These are phyloP conservation scores for Cladophialophora chaetospira DNA, from an alignment of 2,329 filamentous ascomycete genomes.

Conservation along the genomic window DNA sequence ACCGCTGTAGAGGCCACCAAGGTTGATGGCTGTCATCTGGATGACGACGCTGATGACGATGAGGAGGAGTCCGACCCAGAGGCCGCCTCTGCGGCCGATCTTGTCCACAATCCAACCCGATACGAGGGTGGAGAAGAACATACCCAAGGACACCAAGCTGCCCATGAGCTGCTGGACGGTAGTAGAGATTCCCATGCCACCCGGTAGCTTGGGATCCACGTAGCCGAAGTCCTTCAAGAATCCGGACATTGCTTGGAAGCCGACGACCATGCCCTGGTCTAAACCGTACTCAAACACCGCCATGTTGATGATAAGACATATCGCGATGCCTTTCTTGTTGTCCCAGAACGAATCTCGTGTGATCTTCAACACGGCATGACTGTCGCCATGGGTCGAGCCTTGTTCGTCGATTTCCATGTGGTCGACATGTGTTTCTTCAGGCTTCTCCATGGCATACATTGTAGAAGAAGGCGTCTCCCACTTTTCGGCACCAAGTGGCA, in stretches of 20 bases:
- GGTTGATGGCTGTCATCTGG: conserved; percentile 58
- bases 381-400: not conserved
- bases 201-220: conserved; percentile 22
- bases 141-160: not conserved
- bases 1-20: conserved; percentile 57
- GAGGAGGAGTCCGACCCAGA: conserved; percentile 51
- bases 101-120: not conserved
- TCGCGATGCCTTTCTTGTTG: conserved; percentile 40
- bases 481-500: no score
- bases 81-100: conserved; percentile 47
- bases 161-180: not conserved
- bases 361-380: not conserved
- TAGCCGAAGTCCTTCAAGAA: conserved; percentile 51
- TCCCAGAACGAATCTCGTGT: not conserved
- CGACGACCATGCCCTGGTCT: conserved; percentile 35
- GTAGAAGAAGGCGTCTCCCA: no score
- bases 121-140: not conserved
- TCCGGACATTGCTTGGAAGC: conserved; percentile 34
- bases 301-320: conserved; percentile 50
- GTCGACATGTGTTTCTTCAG: not conserved
- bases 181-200: conserved; percentile 20
- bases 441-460: not conserved
- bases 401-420: not conserved
- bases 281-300: conserved; percentile 57
- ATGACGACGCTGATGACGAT: conserved; percentile 56